phyloP scores from a whole-genome alignment of 306 rosid genomes.

The Vachellia pachyceras region DNA sequence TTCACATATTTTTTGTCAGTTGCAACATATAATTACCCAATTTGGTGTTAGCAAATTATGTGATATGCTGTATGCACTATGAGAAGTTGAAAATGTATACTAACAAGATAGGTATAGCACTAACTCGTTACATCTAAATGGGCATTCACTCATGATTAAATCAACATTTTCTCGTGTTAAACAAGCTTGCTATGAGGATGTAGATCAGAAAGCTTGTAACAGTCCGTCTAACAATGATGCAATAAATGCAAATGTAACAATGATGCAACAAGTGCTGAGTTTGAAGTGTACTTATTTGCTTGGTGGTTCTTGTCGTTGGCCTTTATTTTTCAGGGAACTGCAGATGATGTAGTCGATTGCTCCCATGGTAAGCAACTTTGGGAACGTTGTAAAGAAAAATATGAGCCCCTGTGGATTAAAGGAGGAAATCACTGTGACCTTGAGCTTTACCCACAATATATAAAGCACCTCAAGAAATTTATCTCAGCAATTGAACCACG shows the following conservation, averaged over 20 bases:
- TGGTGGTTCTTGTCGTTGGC: slow-evolving; percentile 41
- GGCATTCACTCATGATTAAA: not conserved
- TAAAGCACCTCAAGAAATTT: slow-evolving; percentile 91
- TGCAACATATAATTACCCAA: not conserved
- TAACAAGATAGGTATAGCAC: not conserved
- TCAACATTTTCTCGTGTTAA: not conserved
- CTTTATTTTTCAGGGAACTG: slow-evolving; percentile 68
- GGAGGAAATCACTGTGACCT: slow-evolving; percentile 97
- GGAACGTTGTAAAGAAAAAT: slow-evolving; percentile 91
- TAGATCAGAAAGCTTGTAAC: not conserved
- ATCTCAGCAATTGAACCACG: slow-evolving; percentile 56
- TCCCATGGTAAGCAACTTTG: slow-evolving; percentile 97
- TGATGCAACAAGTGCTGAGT: slow-evolving; percentile 19
- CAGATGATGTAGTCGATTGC: slow-evolving; percentile 89
- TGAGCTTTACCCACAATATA: slow-evolving; percentile 86
- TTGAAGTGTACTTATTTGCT: slow-evolving; percentile 33
- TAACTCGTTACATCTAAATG: slow-evolving; percentile 10
- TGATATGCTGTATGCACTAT: slow-evolving; percentile 18
- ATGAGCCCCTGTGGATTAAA: slow-evolving; percentile 94
- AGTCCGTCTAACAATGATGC: not conserved
- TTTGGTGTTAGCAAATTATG: not conserved
- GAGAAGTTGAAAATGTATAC: not conserved
- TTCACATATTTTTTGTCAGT: not conserved
- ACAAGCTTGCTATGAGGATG: not conserved
- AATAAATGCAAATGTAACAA: slow-evolving; percentile 8